Conservation (phyloP, 2,329 filamentous ascomycete genomes). For the Aspergillus brasiliensis region DNA sequence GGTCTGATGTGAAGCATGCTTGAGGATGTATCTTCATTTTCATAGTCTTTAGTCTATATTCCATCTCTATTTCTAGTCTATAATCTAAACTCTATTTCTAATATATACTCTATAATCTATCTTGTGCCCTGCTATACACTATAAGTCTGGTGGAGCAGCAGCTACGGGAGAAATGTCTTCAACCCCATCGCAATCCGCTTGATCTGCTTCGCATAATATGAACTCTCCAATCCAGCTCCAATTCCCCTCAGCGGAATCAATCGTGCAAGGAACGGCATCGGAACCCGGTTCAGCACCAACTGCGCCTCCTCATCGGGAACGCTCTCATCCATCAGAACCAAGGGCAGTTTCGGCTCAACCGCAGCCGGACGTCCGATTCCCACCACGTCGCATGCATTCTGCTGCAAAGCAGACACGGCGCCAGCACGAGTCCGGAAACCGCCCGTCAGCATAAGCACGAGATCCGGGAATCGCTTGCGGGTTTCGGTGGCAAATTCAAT, state of each 20-base stretch:
- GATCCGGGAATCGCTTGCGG: conserved; percentile 47
- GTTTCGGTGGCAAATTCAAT: conserved; percentile 63
- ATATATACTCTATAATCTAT: too few relatives aligned
- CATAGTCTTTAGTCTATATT: too few relatives aligned
- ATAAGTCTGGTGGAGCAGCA: too few relatives aligned
- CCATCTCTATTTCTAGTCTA: too few relatives aligned
- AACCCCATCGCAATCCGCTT: conserved; percentile 29
- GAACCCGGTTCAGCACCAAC: conserved; percentile 27
- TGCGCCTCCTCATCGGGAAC: conserved; percentile 27
- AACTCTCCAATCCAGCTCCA: conserved; percentile 32
- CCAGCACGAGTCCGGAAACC: conserved; percentile 60
- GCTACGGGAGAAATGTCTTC: conserved; percentile 19
- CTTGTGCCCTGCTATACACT: too few relatives aligned
- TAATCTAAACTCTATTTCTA: too few relatives aligned
- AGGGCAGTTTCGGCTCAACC: conserved; percentile 47
- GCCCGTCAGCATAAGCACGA: conserved; percentile 62
- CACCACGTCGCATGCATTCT: conserved; percentile 53
- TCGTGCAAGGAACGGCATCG: conserved; percentile 25
- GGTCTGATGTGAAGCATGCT: too few relatives aligned
- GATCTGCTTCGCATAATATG: conserved; percentile 32
- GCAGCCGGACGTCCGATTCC: conserved; percentile 53
- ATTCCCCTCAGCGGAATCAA: conserved; percentile 28
- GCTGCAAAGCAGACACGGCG: conserved; percentile 52
- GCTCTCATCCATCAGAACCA: conserved; percentile 32
- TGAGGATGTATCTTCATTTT: too few relatives aligned